Percentiles rank a stretch among this genome's conserved stretches.
phyloP scores from a whole-genome alignment of 345 rosid genomes.

The Combretum micranthum region DNA sequence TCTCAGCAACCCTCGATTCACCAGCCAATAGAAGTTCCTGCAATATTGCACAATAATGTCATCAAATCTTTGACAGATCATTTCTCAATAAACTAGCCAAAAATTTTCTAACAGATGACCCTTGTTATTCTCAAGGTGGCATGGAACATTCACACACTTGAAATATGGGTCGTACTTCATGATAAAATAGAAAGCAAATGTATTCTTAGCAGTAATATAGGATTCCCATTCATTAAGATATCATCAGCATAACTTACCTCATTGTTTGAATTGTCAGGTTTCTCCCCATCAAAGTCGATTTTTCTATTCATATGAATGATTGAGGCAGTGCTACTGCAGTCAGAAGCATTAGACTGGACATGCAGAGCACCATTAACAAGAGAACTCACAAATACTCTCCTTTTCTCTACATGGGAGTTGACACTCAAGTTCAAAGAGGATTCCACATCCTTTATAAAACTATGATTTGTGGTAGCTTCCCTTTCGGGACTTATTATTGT shows the following conservation, averaged over 20 bases:
- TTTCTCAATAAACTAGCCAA: background rate
- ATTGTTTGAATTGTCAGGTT: constrained; percentile 20
- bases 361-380: constrained; percentile 28
- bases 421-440: constrained; percentile 50
- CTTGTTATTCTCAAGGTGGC: too few relatives aligned
- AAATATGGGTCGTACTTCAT: too few relatives aligned
- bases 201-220: too few relatives aligned
- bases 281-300: constrained; percentile 45
- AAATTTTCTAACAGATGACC: too few relatives aligned
- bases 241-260: background rate
- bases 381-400: constrained; percentile 38
- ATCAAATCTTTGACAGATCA: background rate
- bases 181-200: too few relatives aligned
- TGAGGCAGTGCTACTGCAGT: constrained; percentile 15
- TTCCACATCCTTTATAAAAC: constrained; percentile 37
- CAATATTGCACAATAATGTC: constrained; percentile 4
- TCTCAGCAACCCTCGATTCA: constrained; percentile 21
- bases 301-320: constrained; percentile 16
- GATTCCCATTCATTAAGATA: too few relatives aligned
- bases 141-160: too few relatives aligned
- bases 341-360: constrained; percentile 16
- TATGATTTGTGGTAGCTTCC: constrained; percentile 21
- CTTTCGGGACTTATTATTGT: constrained; percentile 38
- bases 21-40: constrained; percentile 24
- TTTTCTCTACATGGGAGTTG: constrained; percentile 59